Base-by-base conservation (phyloP, 1,284 basidiomycete species). In the Trichosporon coremiiforme region DNA sequence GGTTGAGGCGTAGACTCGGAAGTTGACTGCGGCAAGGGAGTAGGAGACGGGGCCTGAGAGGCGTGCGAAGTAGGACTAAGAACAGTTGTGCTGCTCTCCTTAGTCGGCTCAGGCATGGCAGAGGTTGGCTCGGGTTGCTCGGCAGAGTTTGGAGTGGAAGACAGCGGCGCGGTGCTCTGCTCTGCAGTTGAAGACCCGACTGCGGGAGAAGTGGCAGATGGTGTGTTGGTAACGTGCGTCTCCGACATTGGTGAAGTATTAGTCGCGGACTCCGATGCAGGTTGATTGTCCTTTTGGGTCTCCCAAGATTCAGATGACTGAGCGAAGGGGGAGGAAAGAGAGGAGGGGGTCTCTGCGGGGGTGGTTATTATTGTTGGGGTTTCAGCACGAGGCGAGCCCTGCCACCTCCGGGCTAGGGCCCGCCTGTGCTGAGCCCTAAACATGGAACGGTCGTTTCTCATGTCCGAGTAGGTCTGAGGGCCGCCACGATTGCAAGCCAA, bases 351-450 rank as follows among this genome's bases (percentile, higher is more conserved):
- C 29, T 62, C 29, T 31, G 57, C 17, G 57, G 57, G 31, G 22
- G 15, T 7, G 17, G 29, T 35, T 33, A 13, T 25, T 29, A 33
- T 33, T 31, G 57, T 33, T 4, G 17, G 57, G 29, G 57, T 33
- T 33, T 33, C 57, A 62, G 57, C 29, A 31, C 29, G 29, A 62
- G 29, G 57, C 17, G 31, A 62, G 31, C 57, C 57, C 15, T 62
- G 57, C 57, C 57, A 33, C 57, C 31, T 62, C 29, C 57, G 57
- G 17, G 8, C 29, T n/a, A 33, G 57, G 31, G 57, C 57, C 17
- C 2, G 29, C 57, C 15, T 31, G 57, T 62, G 57, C 57, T 62
- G 57, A 8, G 15, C 7, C 29, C 57, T 33, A n/a, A 17, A 22
- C 57, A 62, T 20, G 31, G 57, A 17, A 62, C 29, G 31, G 29